A percentile compares a stretch with the other conserved stretches of the same genome.
Conservation (phyloP, 2,329 filamentous ascomycete species). For the Fusarium sambucinum region DNA sequence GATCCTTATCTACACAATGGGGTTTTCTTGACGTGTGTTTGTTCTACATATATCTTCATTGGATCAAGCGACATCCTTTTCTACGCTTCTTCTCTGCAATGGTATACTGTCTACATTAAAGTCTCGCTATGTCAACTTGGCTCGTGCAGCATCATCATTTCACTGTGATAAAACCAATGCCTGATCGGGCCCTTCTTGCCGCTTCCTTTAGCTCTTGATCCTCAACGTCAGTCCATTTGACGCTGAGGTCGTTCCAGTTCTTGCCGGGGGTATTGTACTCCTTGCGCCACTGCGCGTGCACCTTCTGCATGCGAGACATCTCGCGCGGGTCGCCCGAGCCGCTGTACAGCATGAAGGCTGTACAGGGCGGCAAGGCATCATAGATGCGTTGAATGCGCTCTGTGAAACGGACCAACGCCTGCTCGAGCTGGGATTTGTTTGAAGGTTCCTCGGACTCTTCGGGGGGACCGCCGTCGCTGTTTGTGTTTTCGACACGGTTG, state of each 20-base stretch:
- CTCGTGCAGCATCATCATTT: conserved; percentile 59
- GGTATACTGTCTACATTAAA: not conserved
- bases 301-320: conserved; percentile 71
- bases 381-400: conserved; percentile 67
- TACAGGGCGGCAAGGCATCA: conserved; percentile 71
- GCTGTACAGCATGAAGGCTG: conserved; percentile 73
- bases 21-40: conserved; percentile 1
- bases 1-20: conserved; percentile 28
- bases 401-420: conserved; percentile 60
- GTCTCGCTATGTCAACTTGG: not conserved
- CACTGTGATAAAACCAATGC: conserved; percentile 73
- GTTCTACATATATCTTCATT: not conserved
- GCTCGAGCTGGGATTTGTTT: conserved; percentile 56
- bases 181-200: conserved; percentile 67
- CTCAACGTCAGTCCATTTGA: conserved; percentile 76
- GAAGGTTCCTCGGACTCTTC: conserved; percentile 29
- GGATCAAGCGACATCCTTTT: not conserved
- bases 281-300: conserved; percentile 70
- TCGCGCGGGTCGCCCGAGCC: conserved; percentile 76
- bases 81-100: not conserved
- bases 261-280: conserved; percentile 73
- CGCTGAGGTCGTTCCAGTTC: conserved; percentile 75
- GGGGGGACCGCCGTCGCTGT: conserved; percentile 53
- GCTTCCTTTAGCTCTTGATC: conserved; percentile 72
- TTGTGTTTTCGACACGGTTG: conserved; percentile 59